Percentiles rank a stretch among this genome's conserved stretches.
phyloP scores from a whole-genome alignment of 371 early-diverging fungal species.

The Coemansia sp. region DNA sequence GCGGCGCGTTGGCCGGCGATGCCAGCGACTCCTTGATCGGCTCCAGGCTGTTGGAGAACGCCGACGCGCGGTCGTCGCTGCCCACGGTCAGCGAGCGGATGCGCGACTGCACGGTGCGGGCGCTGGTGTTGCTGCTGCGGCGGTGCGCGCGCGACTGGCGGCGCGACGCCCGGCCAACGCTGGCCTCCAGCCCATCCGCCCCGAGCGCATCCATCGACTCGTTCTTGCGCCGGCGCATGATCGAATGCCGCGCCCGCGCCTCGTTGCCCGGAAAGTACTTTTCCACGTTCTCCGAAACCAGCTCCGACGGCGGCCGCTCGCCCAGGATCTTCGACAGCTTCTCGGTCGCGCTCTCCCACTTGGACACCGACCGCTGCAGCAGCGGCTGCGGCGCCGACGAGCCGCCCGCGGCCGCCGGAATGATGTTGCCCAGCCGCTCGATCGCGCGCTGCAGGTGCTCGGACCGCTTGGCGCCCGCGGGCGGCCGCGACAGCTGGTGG shows the following conservation, averaged over 20 bases:
- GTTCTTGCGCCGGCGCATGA: constrained; percentile 42
- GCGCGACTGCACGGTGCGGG: constrained; percentile 27
- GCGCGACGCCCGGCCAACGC: constrained; percentile 19
- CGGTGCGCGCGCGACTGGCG: constrained; percentile 26
- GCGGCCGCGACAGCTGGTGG: constrained; percentile 56
- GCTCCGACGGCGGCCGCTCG: constrained; percentile 89
- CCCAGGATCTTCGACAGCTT: constrained; percentile 75
- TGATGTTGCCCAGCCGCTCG: constrained; percentile 49
- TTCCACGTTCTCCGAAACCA: constrained; percentile 82
- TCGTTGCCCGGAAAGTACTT: constrained; percentile 81
- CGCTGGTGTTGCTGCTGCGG: constrained; percentile 34
- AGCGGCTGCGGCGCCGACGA: background rate
- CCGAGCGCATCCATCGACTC: constrained; percentile 34
- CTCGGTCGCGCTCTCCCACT: constrained; percentile 38
- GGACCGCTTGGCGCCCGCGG: constrained; percentile 34
- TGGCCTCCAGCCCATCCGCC: constrained; percentile 8
- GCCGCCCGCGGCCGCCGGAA: constrained; percentile 13
- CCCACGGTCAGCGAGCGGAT: constrained; percentile 24
- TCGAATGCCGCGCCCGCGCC: constrained; percentile 51
- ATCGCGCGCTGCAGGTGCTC: constrained; percentile 50
- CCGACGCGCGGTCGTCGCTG: constrained; percentile 31
- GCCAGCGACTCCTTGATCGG: constrained; percentile 38
- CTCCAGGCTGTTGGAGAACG: constrained; percentile 33
- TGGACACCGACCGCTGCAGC: constrained; percentile 18
- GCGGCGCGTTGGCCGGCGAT: constrained; percentile 23